Base-by-base conservation (phyloP, 768 basidiomycete genomes). In the Podaxis rugospora region DNA sequence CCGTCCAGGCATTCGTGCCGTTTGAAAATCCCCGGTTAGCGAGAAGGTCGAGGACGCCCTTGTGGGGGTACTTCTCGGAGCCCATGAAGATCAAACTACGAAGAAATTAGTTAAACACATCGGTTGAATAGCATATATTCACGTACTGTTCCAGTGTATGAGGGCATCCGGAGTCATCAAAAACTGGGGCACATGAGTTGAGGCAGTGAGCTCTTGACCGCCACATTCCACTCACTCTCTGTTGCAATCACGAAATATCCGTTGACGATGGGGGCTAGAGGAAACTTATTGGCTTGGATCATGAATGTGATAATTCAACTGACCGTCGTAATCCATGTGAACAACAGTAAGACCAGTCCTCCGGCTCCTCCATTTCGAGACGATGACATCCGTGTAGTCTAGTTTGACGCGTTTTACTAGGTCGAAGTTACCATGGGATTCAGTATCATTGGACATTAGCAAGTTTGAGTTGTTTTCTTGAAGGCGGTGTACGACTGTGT, bases 1-100 rank as follows among this genome's bases (percentile, higher is more conserved):
- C 96, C 2, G 97, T 98, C 97, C 96, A 99, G 1, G 96, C 96
- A 71, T 98, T 97, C 7, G 90, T 93, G 36, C 92, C 93, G 63
- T 91, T 86, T 5, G 93, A 90, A 70, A 95, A 94, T 18, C 93
- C 93, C 58, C 95, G 85, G 71, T 98, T 98, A 2, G 97, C 97
- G 21, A 99, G 80, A 59, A 92, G 87, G 75, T 98, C 96, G 57
- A 99, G 84, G 55, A 98, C 88, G 21, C 95, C 96, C 71, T 98
- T 98, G 80, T 92, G 93, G 0, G 96, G 95, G 69, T 94, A 98
- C 66, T 91, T 88, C 69, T 96, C 88, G 0, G 94, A 96, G 4
- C 97, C 97, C 82, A 98, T 90, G 71, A 98, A 98, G 32, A 98
- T 85, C 62, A 96, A 75, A 72, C 91, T 93, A 58, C 40, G 35